Percentiles rank a stretch among this genome's conserved stretches.
Evolutionary conservation across 2,329 filamentous ascomycete genomes (phyloP).

Genomic region (Helicocarpus griseus): DNA sequence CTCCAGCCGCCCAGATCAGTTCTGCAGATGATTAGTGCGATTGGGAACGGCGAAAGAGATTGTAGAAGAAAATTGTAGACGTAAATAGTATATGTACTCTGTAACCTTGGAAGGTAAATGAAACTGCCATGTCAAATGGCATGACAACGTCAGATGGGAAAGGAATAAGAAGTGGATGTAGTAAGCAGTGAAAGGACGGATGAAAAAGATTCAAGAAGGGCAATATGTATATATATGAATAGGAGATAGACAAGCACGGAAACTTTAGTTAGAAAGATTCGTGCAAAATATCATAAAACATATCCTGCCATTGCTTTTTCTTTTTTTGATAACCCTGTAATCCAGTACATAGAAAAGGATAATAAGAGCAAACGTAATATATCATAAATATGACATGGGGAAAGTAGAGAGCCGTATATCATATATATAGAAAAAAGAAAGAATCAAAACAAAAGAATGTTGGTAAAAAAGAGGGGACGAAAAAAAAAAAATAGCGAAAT

Average conservation of each 20-base stretch:
- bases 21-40: too few relatives aligned
- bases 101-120: too few relatives aligned
- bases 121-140: too few relatives aligned
- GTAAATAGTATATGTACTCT: too few relatives aligned
- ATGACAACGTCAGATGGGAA: neutral
- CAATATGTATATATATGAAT: conserved; percentile 11
- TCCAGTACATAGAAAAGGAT: neutral
- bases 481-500: neutral
- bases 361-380: neutral
- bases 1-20: too few relatives aligned
- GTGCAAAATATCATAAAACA: conserved; percentile 1
- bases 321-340: neutral
- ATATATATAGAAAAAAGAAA: neutral
- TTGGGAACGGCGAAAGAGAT: too few relatives aligned
- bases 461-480: neutral
- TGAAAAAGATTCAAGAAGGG: neutral
- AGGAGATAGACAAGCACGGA: conserved; percentile 16
- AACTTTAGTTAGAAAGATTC: conserved; percentile 4
- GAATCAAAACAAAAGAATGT: conserved; percentile 2
- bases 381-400: neutral
- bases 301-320: conserved; percentile 1
- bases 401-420: neutral
- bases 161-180: neutral
- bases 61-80: too few relatives aligned
- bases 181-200: neutral